Evolutionary conservation across 805 yeast genomes (phyloP), one percentile per base, ranked within the genome.

Genomic region (Wickerhamiella dianesei): DNA sequence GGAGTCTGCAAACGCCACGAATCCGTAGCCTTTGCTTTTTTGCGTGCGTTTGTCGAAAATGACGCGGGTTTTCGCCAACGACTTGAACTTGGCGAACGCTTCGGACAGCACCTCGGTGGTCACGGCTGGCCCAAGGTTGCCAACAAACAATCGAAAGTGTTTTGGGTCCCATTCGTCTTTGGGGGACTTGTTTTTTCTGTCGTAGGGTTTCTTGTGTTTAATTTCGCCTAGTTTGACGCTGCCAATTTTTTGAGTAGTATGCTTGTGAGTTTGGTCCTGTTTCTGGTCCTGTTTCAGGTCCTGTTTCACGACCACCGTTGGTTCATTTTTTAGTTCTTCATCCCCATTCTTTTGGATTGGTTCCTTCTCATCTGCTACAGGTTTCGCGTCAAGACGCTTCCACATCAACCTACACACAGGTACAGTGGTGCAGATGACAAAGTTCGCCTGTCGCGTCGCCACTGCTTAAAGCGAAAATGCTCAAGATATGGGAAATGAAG

Each of bases 91-190:
- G 1, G 63, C 56, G 56, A 82, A 81, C 1, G 83, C 77, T 19
- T 65, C 59, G n/a, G 62, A 55, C n/a, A 82, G 64, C 41, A 74
- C 54, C 17, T 69, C 74, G 48, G 79, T 83, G 20, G 70, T 73
- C 2, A 76, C 88, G 54, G 81, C 88, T 3, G 70, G 67, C 0
- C 85, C 83, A 29, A 82, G 61, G 54, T 82, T 81, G 0, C 92
- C 94, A 5, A 82, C 83, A 62, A 82, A 82, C 18, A 82, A 64
- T 25, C 85, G 64, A 62, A 79, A 82, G 53, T 81, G 86, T 16
- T 68, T 64, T 0, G 87, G 84, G 56, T 81, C 74, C 86, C 86
- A 81, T 40, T 75, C 81, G 3, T 68, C 61, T 18, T 32, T 35
- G 25, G 13, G 4, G 19, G 19, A 6, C 17, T 17, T 25, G 18